These are phyloP conservation scores for Tylopilus cervinicoccineus DNA, from an alignment of 768 basidiomycete genomes.

Conservation along the genomic window DNA sequence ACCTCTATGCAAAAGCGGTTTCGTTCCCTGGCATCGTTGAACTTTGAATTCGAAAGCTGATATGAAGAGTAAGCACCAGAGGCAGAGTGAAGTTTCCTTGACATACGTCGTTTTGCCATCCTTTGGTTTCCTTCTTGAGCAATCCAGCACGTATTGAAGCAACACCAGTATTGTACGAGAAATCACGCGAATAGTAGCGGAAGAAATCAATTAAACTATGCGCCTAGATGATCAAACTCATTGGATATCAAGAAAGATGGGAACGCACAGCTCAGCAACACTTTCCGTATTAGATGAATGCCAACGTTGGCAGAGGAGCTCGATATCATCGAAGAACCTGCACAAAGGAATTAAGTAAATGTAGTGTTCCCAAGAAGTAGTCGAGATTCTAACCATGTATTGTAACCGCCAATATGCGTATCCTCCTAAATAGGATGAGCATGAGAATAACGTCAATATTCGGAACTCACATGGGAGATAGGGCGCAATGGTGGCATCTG, in stretches of 20 bases:
- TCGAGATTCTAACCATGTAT: constrained; percentile 58
- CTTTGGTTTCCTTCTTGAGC: constrained; percentile 87
- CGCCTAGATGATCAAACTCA: constrained; percentile 7
- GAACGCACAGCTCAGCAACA: constrained; percentile 84
- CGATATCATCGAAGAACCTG: constrained; percentile 98
- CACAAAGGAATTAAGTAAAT: neutral
- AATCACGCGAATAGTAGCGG: constrained; percentile 93
- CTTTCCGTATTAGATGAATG: constrained; percentile 89
- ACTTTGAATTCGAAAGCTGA: constrained; percentile 51
- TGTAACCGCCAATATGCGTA: constrained; percentile 73
- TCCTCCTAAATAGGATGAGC: constrained; percentile 53
- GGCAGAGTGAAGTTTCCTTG: neutral
- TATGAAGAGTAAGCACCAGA: constrained; percentile 6
- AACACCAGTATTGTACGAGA: constrained; percentile 86
- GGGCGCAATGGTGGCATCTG: constrained; percentile 90
- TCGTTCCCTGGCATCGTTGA: constrained; percentile 74
- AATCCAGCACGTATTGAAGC: constrained; percentile 88
- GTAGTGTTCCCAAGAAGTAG: constrained; percentile 9
- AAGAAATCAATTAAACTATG: constrained; percentile 93
- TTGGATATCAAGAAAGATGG: neutral
- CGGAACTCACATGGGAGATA: constrained; percentile 61
- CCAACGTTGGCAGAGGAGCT: constrained; percentile 88
- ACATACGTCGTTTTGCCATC: constrained; percentile 90
- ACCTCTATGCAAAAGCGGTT: constrained; percentile 97
- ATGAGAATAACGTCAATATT: constrained; percentile 7